A percentile compares a stretch with the other conserved stretches of the same genome.
phyloP scores from a whole-genome alignment of 495 filamentous ascomycete genomes.

The Cercophora samala region DNA sequence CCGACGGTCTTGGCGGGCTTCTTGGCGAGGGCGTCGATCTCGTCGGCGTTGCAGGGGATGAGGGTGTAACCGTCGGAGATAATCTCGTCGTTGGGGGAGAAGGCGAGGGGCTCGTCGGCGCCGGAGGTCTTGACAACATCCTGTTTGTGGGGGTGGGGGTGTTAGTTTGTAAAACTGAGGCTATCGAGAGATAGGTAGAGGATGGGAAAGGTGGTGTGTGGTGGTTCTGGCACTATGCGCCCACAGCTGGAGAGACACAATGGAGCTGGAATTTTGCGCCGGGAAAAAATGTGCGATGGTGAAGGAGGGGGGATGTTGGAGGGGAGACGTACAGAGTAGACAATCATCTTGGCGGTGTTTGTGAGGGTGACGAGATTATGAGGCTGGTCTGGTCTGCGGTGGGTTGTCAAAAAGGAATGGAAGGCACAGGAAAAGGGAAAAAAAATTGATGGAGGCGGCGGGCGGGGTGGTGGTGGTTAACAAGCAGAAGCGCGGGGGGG shows the following conservation, averaged over 20 bases:
- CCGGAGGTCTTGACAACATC: neutral
- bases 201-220: neutral
- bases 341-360: conserved; percentile 70
- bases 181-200: no score
- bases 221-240: neutral
- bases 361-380: conserved; percentile 9
- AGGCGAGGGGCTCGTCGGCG: neutral
- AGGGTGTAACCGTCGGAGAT: conserved; percentile 15
- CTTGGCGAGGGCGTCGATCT: conserved; percentile 1
- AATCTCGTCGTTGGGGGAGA: neutral
- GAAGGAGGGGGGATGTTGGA: neutral
- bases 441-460: conserved; percentile 13
- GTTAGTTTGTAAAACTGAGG: no score
- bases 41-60: conserved; percentile 8
- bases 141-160: neutral
- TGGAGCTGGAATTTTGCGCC: neutral
- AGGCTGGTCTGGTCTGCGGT: neutral
- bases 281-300: neutral
- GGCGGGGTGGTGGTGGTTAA: neutral
- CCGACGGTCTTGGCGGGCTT: conserved; percentile 35
- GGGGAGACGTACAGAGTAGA: conserved; percentile 76
- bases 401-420: conserved; percentile 1
- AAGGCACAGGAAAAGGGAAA: conserved; percentile 7
- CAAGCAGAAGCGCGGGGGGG: neutral
- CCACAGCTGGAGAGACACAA: neutral